phyloP scores from a whole-genome alignment of 257 asterid species.

The Solanum neorickii region DNA sequence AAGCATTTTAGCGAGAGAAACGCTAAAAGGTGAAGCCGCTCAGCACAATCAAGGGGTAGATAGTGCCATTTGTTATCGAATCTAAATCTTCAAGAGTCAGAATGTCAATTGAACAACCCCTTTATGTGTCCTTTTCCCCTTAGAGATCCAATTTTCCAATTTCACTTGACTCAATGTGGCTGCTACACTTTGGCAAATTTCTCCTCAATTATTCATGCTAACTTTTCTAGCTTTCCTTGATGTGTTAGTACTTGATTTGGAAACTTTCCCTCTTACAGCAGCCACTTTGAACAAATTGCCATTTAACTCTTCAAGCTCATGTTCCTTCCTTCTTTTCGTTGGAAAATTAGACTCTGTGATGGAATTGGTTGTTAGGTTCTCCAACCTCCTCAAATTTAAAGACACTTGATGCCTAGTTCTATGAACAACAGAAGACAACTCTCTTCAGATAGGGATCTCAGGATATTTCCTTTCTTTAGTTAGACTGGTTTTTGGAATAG shows the following conservation, averaged over 20 bases:
- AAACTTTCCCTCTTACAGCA: conserved; percentile 4
- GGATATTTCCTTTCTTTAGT: conserved; percentile 8
- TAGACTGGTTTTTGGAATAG: conserved; percentile 14
- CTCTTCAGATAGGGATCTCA: neutral
- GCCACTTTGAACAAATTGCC: conserved; percentile 5
- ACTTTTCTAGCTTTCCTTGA: conserved; percentile 13
- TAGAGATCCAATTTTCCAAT: conserved; percentile 38
- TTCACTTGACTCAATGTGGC: conserved; percentile 4
- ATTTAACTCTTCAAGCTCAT: neutral
- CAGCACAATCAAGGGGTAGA: too few relatives aligned
- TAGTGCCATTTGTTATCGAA: too few relatives aligned
- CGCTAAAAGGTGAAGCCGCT: too few relatives aligned
- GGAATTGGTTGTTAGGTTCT: conserved; percentile 1
- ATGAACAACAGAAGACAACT: too few relatives aligned
- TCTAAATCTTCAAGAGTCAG: too few relatives aligned
- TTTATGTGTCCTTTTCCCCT: conserved; percentile 13
- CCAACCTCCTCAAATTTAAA: conserved; percentile 3
- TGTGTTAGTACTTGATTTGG: conserved; percentile 9
- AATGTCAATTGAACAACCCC: too few relatives aligned
- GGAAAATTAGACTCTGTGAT: conserved; percentile 9
- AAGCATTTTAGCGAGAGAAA: neutral
- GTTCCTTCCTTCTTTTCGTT: conserved; percentile 15
- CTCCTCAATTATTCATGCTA: conserved; percentile 4
- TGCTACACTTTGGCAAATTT: conserved; percentile 3
- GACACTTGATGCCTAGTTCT: neutral